Base-by-base conservation (phyloP, 2,329 filamentous ascomycete species). In the Ophiostoma sp. region DNA sequence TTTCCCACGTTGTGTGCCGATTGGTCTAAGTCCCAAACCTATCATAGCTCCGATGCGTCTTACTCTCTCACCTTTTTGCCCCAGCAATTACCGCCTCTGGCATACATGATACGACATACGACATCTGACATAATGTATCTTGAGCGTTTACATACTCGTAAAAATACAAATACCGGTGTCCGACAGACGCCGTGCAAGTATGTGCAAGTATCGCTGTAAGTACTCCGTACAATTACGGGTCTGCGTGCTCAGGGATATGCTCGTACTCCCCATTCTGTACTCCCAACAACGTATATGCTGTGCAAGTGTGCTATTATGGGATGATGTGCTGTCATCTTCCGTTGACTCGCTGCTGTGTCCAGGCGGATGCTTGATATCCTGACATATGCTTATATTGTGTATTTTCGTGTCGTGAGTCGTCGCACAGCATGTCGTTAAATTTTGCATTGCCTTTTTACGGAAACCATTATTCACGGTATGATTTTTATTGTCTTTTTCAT, bases 1-100 rank as follows among this genome's bases (percentile, higher is more conserved):
- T 64, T 48, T 68, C 33, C 28, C 63, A 50, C 42, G 12, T 48
- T 68, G 7, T 68, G 42, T 68, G 42, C 22, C 63, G 42, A 50
- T 50, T 50, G 25, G 63, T 31, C 28, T 59, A 33, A 7, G 57
- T 36, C 42, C 57, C 31, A 39, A n/a, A 2, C 57, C 31, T 36
- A 61, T 36, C 57, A 61, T 19, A 12, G 57, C 22, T 66, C 11
- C 11, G 64, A 33, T 50, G 36, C 42, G 42, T 33, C 12, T 19
- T 9, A 59, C 17, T 55, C 50, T 25, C 50, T 28, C 50, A 28
- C 15, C 39, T 48, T 19, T 59, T 59, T 59, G 15, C 15, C 12
- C 25, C 25, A 59, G 55, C 55, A 59, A 59, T 19, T 59, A 59
- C 55, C 55, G 55, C 55, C 28, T 59, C 28, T 25, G 48, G 19